A percentile compares a stretch with the other conserved stretches of the same genome.
These are phyloP conservation scores for Colletotrichum sp. DNA, from an alignment of 2,329 filamentous ascomycete genomes.

Conservation along the genomic window DNA sequence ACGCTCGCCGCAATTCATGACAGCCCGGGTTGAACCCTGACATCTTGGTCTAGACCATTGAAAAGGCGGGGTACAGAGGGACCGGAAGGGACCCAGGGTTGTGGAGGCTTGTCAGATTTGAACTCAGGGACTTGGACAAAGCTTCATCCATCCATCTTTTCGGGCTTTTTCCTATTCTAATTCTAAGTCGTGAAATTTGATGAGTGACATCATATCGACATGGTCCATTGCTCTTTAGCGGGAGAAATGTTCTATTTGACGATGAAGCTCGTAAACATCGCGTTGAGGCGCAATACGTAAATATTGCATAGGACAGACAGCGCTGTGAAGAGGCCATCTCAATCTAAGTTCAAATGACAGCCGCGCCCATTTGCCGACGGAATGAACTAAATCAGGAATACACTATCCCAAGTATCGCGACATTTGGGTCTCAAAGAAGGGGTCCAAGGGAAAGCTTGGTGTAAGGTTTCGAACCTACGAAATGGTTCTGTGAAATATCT, in stretches of 20 bases:
- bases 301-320: not conserved
- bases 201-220: not conserved
- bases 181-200: not conserved
- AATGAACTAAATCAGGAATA: not conserved
- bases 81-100: not conserved
- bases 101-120: not conserved
- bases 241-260: accelerated
- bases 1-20: not conserved
- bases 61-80: not conserved
- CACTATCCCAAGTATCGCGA: not conserved
- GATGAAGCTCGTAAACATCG: not conserved
- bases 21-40: not conserved
- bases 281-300: not conserved
- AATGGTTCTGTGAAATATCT: not conserved
- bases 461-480: not conserved
- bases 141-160: not conserved
- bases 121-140: not conserved
- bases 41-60: not conserved
- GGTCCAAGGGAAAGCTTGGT: not conserved
- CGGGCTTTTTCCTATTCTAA: not conserved
- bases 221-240: accelerated
- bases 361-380: not conserved
- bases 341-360: not conserved
- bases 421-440: not conserved
- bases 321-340: not conserved